Evolutionary conservation across 139 green algal genomes (phyloP).

Genomic region (Tetratostichococcus sp.): DNA sequence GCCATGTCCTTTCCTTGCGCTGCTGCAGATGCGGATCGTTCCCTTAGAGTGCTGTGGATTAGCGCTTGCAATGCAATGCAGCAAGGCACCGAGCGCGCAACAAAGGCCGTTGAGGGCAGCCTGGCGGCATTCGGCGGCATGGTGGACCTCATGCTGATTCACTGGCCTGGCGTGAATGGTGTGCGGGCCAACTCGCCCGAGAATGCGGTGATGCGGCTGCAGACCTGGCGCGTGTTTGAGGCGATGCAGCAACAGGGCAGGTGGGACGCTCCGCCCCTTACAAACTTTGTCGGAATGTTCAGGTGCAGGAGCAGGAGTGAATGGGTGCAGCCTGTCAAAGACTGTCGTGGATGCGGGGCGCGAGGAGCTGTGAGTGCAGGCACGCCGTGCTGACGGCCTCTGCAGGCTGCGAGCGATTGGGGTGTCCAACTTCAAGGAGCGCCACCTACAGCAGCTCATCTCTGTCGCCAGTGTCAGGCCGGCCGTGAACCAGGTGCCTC

Average conservation of each 20-base stretch:
- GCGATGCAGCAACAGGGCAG: conserved; percentile 19
- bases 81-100: conserved; percentile 6
- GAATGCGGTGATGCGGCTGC: conserved; percentile 42
- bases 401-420: conserved; percentile 40
- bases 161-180: conserved; percentile 63
- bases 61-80: conserved; percentile 35
- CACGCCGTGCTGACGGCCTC: too few relatives aligned
- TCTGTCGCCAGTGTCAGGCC: conserved; percentile 25
- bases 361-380: too few relatives aligned
- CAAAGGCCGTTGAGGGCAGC: conserved; percentile 13
- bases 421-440: conserved; percentile 62
- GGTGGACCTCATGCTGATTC: conserved; percentile 66
- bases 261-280: neutral
- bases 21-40: too few relatives aligned
- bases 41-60: too few relatives aligned
- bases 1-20: too few relatives aligned
- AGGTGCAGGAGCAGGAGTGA: too few relatives aligned
- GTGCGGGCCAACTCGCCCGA: conserved; percentile 13
- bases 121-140: conserved; percentile 9
- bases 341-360: too few relatives aligned
- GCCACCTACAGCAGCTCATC: conserved; percentile 53
- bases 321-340: too few relatives aligned
- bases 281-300: too few relatives aligned
- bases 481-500: conserved; percentile 50
- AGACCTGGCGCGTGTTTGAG: conserved; percentile 68